Evolutionary conservation across 352 stramenopile species (phyloP), one percentile per base, ranked within the genome.

Genomic region (Phytophthora meadii): DNA sequence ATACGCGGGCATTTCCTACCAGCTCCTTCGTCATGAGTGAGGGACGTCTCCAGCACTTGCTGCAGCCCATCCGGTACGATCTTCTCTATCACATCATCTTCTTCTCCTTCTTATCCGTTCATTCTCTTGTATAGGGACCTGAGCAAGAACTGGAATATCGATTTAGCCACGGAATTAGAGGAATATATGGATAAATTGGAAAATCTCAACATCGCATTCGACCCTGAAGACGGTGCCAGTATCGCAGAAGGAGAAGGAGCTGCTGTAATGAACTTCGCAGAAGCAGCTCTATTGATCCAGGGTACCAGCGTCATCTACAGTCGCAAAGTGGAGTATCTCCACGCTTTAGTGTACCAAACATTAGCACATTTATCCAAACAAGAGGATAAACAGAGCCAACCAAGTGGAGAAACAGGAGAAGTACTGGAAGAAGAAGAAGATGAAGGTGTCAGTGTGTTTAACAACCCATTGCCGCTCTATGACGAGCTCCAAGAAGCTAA

Each of bases 251-350:
- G 47, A 2, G 50, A 71, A 2, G 17, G 22, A n/a, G 44, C 51
- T 39, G 61, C 58, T 10, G 65, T 84, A 30, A 91, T 96, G 61
- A 98, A 98, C 69, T 98, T 98, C 82, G 90, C 94, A 3, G 83
- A 97, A 51, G 95, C 95, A 0, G 95, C 95, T 41, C 70, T 98
- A 40, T 79, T 98, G 51, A 92, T 98, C 52, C 93, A 98, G 52
- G 95, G 95, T 51, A 97, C 93, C 46, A 92, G 82, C 15, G 77
- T 97, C 81, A 94, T 98, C 48, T 98, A 98, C 82, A 96, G 89
- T 59, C 89, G 93, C 64, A 98, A 98, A 70, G 94, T 98, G 36
- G 93, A 98, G 74, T 98, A 98, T 63, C 74, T 98, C 3, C 94
- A 98, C 72, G 82, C 87, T 34, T 77, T 98, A 1, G 93, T 98